Evolutionary conservation across 495 filamentous ascomycete species (phyloP).

Genomic region (Hapsidospora chrysogenum): DNA sequence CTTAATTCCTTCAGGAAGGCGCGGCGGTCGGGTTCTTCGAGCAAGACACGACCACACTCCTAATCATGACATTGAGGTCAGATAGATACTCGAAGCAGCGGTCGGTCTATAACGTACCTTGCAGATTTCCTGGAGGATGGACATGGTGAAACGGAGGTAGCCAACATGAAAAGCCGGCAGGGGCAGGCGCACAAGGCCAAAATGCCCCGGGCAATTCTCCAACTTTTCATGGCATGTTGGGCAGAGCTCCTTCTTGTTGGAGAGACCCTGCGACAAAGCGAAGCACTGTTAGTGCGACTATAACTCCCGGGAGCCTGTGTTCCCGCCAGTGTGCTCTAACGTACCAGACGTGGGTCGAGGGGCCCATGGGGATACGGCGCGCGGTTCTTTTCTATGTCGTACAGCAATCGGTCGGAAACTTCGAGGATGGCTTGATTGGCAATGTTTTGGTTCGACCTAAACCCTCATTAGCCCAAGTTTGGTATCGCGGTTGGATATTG

Average conservation of each 20-base stretch:
- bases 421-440: constrained; percentile 86
- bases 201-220: constrained; percentile 80
- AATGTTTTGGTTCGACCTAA: constrained; percentile 76
- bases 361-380: constrained; percentile 61
- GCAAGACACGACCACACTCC: constrained; percentile 58
- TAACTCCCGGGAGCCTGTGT: constrained; percentile 1
- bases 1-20: constrained; percentile 61
- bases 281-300: constrained; percentile 8
- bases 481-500: neutral
- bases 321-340: neutral
- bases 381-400: constrained; percentile 63
- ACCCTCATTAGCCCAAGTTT: neutral
- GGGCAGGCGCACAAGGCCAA: constrained; percentile 77
- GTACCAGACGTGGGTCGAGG: constrained; percentile 62
- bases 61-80: constrained; percentile 13
- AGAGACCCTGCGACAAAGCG: constrained; percentile 43
- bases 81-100: neutral
- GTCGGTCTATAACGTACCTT: constrained; percentile 35
- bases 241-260: constrained; percentile 53
- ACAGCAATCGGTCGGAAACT: constrained; percentile 78
- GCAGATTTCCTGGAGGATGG: constrained; percentile 84
- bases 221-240: constrained; percentile 66
- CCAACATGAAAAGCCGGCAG: constrained; percentile 90
- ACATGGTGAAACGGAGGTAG: constrained; percentile 80
- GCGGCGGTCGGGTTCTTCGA: constrained; percentile 60